Evolutionary conservation across 2,329 filamentous ascomycete genomes (phyloP), one percentile per base, ranked within the genome.

Genomic region (Hypoxylon sp.): DNA sequence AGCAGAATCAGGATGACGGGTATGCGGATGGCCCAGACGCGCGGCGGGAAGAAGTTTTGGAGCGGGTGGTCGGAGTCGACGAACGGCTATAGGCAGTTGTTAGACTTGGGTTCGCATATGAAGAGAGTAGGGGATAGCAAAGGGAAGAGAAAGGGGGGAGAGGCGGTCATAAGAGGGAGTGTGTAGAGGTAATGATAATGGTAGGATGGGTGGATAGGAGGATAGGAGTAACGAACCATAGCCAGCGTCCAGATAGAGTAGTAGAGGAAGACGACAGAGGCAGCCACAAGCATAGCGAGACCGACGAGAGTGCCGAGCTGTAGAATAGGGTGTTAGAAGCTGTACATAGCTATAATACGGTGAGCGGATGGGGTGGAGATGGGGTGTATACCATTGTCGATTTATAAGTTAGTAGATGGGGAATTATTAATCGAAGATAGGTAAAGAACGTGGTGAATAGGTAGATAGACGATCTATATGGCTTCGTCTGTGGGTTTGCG

Each of bases 1-100:
- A 99, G 86, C 50, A 99, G 90, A 70, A 98, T 91, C 74, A 99
- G 90, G 79, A 99, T 97, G 75, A 99, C 95, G 74, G 96, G 96
- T 77, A 99, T 96, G 80, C 96, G 94, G 79, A 99, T 97, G 67
- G 96, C 96, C 96, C 96, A 99, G 79, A 97, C 94, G 80, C 96
- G 94, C 50, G 95, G 95, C 69, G 93, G 96, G 85, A 99, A 99
- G 84, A 98, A 87, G 80, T 91, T 91, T 80, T 99, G 96, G 65
- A 98, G 91, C 63, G 93, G 91, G 81, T 99, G 96, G 79, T 93
- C 93, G 63, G 92, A 89, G 81, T 99, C 96, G 82, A 99, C 96
- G 81, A 99, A 99, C 79, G 96, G 96, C 96, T 99, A 74, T 65
- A 34, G 2, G 50, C 23, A 34, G 32, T 28, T 32, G 49, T 73